Base-by-base conservation (phyloP, 2,329 filamentous ascomycete species). In the Pseudogymnoascus sp. region DNA sequence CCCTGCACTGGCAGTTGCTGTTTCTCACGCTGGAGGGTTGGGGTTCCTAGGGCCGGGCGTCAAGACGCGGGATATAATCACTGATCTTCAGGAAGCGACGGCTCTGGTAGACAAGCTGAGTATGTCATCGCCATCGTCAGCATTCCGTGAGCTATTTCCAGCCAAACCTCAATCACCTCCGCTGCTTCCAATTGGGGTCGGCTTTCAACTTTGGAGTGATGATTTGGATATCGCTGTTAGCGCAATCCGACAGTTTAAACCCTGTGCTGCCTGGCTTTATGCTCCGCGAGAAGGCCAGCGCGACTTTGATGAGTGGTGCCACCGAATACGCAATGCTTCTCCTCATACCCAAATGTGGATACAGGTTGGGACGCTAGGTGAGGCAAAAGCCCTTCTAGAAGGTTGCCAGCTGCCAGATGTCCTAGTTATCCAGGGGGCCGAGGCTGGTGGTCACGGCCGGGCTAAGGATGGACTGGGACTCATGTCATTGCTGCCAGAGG, bases 21-120 rank as follows among this genome's bases (percentile, higher is more conserved):
- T 89, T n/a, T 85, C 82, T 1, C 74, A 74, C 67, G 82, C 82
- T 19, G 80, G 81, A 2, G 80, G 79, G 1, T 65, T 81, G 1
- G 82, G 78, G 7, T 79, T 79, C 67, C 75, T 79, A 60, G 78
- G 75, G 0, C 76, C 76, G 1, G 62, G 74, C 71, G 67, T 64
- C 6, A 74, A 73, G 35, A 50, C 65, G 16, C 50, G 63, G 29
- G 63, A 68, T 40, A 67, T 68, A 50, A 62, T 62, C 19, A 42
- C 56, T 2, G 62, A 31, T 21, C 68, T 75, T 0, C 68, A 72
- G 13, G 70, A 71, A 21, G 50, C 70, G 13, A 42, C 31, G 26
- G 14, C 26, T 16, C 60, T 47, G 19, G 70, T 40, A 37, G 33
- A 37, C 33, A 37, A 37, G 33, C 33, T 37, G 33, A 11, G 33